Evolutionary conservation across 495 filamentous ascomycete species (phyloP).

Genomic region (Neurospora sp.): DNA sequence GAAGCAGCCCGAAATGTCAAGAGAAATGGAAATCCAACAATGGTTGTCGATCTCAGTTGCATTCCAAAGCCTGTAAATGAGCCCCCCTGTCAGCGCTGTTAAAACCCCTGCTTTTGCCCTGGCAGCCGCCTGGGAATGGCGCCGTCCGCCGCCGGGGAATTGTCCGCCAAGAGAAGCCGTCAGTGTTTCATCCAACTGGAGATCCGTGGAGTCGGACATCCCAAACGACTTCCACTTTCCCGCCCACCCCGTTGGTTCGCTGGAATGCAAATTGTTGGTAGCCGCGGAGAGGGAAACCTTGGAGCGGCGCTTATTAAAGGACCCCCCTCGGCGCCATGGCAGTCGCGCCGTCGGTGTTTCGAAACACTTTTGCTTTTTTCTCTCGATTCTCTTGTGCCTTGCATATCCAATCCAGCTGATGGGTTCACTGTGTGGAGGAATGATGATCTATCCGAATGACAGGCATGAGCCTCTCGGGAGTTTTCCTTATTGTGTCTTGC

Average conservation of each 20-base stretch:
- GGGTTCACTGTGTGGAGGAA: background rate
- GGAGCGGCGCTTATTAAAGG: background rate
- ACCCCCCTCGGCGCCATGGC: background rate
- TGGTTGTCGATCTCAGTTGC: background rate
- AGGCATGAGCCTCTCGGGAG: background rate
- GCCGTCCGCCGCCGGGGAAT: background rate
- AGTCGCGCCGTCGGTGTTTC: background rate
- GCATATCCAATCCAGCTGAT: background rate
- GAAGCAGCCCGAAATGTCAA: background rate
- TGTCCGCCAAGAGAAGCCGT: background rate
- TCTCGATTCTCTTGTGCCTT: background rate
- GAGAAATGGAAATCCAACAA: background rate
- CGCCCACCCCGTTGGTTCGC: background rate
- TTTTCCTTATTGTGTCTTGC: background rate
- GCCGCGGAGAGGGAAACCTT: background rate
- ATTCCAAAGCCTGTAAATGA: background rate
- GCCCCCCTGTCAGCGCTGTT: background rate
- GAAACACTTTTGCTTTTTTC: background rate
- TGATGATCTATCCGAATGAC: background rate
- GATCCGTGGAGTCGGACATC: background rate
- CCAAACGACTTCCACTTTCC: background rate
- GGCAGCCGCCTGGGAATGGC: background rate
- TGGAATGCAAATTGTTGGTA: background rate
- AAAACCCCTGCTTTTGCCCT: background rate
- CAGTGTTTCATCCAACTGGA: background rate